Base-by-base conservation (phyloP, 129 eudicot species). In the Helichrysum umbraculigerum region DNA sequence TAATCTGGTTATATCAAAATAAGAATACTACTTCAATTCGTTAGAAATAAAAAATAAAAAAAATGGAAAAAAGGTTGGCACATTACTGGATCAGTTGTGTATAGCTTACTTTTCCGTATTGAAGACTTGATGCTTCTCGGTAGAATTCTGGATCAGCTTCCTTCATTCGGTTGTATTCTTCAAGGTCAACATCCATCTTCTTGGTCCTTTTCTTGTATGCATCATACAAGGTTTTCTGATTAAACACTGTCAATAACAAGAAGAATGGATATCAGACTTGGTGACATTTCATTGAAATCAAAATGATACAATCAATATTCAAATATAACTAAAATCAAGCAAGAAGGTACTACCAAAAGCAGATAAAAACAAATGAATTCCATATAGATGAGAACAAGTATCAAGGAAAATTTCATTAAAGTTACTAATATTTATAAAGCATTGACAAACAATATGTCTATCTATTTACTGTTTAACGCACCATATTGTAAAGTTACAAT, bases 131-230 rank as follows among this genome's bases (percentile, higher is more conserved):
- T 74, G 99, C 97, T 71, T 87, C 92, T 76, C 99, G 78, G 74
- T 95, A 91, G 63, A 95, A 95, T 76, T 95, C 97, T 41, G 99
- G 99, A 83, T 95, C 99, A 5, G 91, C 89, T 81, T 87, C 99
- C 80, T 95, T 95, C 97, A 91, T 77, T 79, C 77, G 85, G 75
- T 85, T 91, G 82, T 95, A 95, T 61, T 87, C 97, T 50, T 87
- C 96, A 29, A 89, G 83, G 72, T 95, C 97, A 75, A 95, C 78
- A 4, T 81, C 82, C 66, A 95, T 72, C 34, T 87, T 87, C 71
- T 95, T 95, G 14, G 97, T 89, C 29, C 99, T 84, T 67, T 89
- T 95, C 92, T 91, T 95, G 87, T 95, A 85, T 50, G 99, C 99
- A 76, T 95, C 79, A 79, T 91, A 95, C 83, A 95, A 72, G 16